These are phyloP conservation scores for Coniochaeta prunicola DNA, from an alignment of 2,329 filamentous ascomycete species.

Conservation along the genomic window DNA sequence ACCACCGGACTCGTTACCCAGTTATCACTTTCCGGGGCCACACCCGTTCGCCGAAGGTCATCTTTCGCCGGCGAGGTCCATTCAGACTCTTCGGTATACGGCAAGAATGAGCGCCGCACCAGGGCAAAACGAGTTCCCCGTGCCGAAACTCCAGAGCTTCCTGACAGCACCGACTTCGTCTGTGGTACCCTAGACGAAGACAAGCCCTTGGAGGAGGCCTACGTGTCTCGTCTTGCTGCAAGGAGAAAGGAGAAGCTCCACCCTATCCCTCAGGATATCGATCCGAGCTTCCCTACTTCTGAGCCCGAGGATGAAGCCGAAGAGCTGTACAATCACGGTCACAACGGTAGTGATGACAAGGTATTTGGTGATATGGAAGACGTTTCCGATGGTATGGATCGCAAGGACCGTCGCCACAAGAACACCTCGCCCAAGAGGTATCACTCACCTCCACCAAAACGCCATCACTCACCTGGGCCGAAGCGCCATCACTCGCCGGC, in stretches of 20 bases:
- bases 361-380: conserved; percentile 67
- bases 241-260: conserved; percentile 76
- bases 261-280: conserved; percentile 88
- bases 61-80: conserved; percentile 29
- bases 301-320: conserved; percentile 83
- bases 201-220: conserved; percentile 86
- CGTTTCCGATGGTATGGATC: conserved; percentile 50
- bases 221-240: conserved; percentile 76
- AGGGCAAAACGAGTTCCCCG: conserved; percentile 24
- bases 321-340: conserved; percentile 50
- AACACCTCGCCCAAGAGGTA: conserved; percentile 55
- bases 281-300: conserved; percentile 93
- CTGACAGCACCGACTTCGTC: conserved; percentile 98
- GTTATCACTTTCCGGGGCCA: conserved; percentile 26
- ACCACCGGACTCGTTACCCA: conserved; percentile 35
- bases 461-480: conserved; percentile 45
- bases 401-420: conserved; percentile 22
- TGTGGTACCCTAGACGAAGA: conserved; percentile 97
- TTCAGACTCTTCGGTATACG: conserved; percentile 50
- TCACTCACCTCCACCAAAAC: conserved; percentile 45
- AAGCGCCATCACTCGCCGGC: conserved; percentile 42
- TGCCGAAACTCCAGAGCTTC: conserved; percentile 70
- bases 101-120: background rate
- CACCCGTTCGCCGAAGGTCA: conserved; percentile 30
- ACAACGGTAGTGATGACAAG: conserved; percentile 59